Conservation (phyloP, 306 rosid species). For the Myrica gale region DNA sequence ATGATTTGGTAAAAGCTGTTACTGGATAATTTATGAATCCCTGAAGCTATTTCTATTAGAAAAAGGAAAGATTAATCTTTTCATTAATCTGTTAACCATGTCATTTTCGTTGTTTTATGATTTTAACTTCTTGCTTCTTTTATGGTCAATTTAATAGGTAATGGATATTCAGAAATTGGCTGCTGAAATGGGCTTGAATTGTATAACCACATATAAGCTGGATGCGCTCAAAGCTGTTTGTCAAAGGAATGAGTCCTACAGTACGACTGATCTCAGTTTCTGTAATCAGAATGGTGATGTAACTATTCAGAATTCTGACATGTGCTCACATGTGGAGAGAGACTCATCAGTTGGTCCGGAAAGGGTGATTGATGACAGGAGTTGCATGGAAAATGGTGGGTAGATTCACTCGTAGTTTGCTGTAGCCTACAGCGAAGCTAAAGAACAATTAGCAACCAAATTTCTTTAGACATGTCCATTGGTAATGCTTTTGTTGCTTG, state of each 20-base stretch:
- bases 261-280: conserved; percentile 34
- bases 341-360: conserved; percentile 34
- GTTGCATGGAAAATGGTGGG: conserved; percentile 54
- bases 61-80: too few species aligned
- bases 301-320: conserved; percentile 34
- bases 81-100: too few species aligned
- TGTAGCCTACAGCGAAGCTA: conserved; percentile 18
- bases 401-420: conserved; percentile 28
- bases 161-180: conserved; percentile 79
- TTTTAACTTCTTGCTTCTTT: conserved; percentile 11
- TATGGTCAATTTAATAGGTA: conserved; percentile 49
- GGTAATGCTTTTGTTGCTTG: not conserved
- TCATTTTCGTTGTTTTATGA: not conserved
- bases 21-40: not conserved
- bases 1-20: not conserved
- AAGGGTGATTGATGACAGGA: conserved; percentile 37
- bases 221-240: conserved; percentile 89
- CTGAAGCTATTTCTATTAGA: too few species aligned
- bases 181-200: conserved; percentile 84
- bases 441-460: not conserved
- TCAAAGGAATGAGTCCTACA: conserved; percentile 39
- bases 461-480: not conserved
- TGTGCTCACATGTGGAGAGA: conserved; percentile 43
- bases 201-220: conserved; percentile 66
- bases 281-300: conserved; percentile 34